Conservation (phyloP, 306 rosid genomes). For the Amphicarpaea edgeworthii region DNA sequence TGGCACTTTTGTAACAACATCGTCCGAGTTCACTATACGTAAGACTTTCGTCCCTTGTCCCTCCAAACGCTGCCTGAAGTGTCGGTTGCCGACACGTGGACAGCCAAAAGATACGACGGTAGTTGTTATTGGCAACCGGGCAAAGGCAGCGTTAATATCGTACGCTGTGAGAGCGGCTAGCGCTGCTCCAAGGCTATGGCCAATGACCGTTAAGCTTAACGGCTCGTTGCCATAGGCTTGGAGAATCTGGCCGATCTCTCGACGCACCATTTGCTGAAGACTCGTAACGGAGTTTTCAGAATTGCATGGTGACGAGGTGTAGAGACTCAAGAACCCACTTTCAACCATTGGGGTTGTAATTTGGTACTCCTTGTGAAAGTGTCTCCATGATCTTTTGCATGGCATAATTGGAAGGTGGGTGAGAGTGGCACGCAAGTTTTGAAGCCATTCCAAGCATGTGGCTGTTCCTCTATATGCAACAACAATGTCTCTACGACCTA, state of each 20-base stretch:
- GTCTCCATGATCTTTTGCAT: slow-evolving; percentile 1
- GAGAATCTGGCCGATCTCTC: neutral
- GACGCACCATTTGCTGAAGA: neutral
- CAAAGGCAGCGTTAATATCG: neutral
- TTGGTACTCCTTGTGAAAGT: neutral
- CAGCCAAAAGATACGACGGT: neutral
- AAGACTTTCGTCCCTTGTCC: neutral
- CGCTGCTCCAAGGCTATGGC: slow-evolving; percentile 5
- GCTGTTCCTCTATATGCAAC: slow-evolving; percentile 17
- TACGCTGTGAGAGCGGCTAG: neutral
- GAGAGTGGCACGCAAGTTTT: slow-evolving; percentile 22
- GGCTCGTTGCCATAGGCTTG: neutral
- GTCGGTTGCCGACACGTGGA: neutral
- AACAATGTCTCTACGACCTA: slow-evolving; percentile 13
- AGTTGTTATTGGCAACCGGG: neutral
- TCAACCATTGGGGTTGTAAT: neutral
- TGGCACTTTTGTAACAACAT: neutral
- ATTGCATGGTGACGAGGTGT: neutral
- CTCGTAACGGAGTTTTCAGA: neutral
- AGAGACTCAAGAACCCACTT: slow-evolving; percentile 12
- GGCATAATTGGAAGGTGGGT: slow-evolving; percentile 6
- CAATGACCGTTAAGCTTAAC: neutral
- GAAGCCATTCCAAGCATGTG: slow-evolving; percentile 17
- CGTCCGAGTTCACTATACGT: neutral
- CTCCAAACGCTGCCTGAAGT: neutral